These are phyloP conservation scores for Albizia julibrissin DNA, from an alignment of 306 rosid genomes.

Conservation along the genomic window DNA sequence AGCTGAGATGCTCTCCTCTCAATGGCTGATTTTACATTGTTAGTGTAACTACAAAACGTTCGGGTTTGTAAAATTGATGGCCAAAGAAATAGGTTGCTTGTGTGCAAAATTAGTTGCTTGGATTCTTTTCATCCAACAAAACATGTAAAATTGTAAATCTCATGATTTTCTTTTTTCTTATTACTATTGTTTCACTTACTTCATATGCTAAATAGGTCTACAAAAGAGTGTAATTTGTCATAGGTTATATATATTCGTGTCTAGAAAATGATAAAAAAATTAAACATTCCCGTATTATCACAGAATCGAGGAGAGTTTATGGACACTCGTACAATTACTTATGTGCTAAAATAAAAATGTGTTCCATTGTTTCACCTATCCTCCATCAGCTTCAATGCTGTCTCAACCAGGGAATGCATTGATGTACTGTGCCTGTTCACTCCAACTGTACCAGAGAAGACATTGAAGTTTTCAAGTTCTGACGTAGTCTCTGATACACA, in stretches of 20 bases:
- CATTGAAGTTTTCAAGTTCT: slow-evolving; percentile 94
- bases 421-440: slow-evolving; percentile 71
- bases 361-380: slow-evolving; percentile 30
- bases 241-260: too few relatives aligned
- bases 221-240: neutral
- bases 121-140: slow-evolving; percentile 7
- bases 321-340: neutral
- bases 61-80: slow-evolving; percentile 45
- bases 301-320: neutral
- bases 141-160: neutral
- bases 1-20: slow-evolving; percentile 19
- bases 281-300: neutral
- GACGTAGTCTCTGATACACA: slow-evolving; percentile 84
- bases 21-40: slow-evolving; percentile 36
- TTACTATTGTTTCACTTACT: neutral
- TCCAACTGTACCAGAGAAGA: slow-evolving; percentile 90
- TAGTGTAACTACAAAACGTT: slow-evolving; percentile 39
- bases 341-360: neutral
- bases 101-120: slow-evolving; percentile 20
- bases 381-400: slow-evolving; percentile 58
- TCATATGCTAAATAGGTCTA: neutral
- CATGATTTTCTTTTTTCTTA: neutral
- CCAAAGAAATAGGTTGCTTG: slow-evolving; percentile 39
- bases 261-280: too few relatives aligned
- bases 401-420: slow-evolving; percentile 77